Percentiles rank a stretch among this genome's conserved stretches.
phyloP scores from a whole-genome alignment of 495 filamentous ascomycete genomes.

The Cetradonia linearis region DNA sequence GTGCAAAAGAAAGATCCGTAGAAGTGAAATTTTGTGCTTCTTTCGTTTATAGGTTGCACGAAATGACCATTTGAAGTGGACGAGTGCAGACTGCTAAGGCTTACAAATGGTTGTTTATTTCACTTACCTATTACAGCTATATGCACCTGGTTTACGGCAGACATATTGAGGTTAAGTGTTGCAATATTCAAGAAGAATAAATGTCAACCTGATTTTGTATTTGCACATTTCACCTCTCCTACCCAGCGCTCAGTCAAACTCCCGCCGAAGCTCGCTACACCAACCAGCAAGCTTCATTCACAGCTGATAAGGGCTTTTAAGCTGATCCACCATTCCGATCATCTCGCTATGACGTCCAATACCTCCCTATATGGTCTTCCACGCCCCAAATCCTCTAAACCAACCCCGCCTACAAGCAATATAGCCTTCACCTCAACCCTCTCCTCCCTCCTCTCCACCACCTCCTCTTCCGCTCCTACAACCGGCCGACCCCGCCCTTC shows the following conservation, averaged over 20 bases:
- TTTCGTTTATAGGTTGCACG: background rate
- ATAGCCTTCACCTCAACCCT: constrained; percentile 46
- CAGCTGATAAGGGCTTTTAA: background rate
- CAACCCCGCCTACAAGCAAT: constrained; percentile 45
- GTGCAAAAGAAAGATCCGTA: no score
- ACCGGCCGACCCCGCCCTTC: constrained; percentile 55
- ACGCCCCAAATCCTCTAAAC: constrained; percentile 41
- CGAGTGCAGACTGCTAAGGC: background rate
- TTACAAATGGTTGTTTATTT: background rate
- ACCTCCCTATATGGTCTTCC: constrained; percentile 64
- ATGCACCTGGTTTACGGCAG: constrained; percentile 23
- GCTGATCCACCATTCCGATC: background rate
- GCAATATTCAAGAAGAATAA: background rate
- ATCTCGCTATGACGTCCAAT: constrained; percentile 43
- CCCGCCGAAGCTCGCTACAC: background rate
- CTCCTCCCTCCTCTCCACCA: constrained; percentile 54
- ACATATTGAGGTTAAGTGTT: background rate
- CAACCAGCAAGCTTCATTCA: background rate
- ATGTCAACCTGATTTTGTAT: background rate
- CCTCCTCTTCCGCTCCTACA: constrained; percentile 32
- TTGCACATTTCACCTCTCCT: background rate
- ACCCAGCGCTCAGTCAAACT: constrained; percentile 4
- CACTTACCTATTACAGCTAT: constrained; percentile 35
- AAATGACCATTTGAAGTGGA: background rate
- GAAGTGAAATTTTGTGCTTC: no score